phyloP scores from a whole-genome alignment of 345 rosid species.

The Pistacia integerrima region DNA sequence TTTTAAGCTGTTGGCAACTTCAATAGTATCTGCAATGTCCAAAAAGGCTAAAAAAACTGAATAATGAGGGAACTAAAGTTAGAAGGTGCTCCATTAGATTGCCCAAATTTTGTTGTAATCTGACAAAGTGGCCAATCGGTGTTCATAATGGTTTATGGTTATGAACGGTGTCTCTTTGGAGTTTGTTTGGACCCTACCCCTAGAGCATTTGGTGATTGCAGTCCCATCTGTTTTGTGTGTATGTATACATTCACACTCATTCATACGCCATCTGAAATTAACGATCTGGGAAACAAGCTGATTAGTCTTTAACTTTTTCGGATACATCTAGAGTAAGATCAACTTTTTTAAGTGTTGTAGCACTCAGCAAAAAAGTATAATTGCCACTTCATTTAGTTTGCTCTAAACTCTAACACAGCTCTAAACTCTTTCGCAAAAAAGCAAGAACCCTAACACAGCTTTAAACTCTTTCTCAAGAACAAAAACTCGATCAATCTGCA shows the following conservation, averaged over 20 bases:
- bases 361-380: neutral
- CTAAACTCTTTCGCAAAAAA: too few relatives aligned
- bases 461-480: too few relatives aligned
- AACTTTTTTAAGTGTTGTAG: neutral
- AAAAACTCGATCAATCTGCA: too few relatives aligned
- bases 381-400: too few relatives aligned
- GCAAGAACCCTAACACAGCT: too few relatives aligned
- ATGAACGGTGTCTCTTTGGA: neutral
- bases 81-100: neutral
- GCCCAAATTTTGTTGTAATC: neutral
- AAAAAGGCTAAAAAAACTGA: neutral
- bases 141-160: neutral
- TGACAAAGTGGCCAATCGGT: neutral
- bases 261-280: neutral
- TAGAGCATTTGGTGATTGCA: neutral
- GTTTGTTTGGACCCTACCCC: neutral
- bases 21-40: neutral
- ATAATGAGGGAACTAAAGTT: neutral
- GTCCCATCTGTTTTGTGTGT: neutral
- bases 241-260: neutral
- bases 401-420: too few relatives aligned
- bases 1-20: neutral
- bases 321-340: neutral
- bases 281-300: neutral
- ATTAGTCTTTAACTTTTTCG: neutral